Conservation (phyloP, 2,329 filamentous ascomycete species). For the Colletotrichum sp. region DNA sequence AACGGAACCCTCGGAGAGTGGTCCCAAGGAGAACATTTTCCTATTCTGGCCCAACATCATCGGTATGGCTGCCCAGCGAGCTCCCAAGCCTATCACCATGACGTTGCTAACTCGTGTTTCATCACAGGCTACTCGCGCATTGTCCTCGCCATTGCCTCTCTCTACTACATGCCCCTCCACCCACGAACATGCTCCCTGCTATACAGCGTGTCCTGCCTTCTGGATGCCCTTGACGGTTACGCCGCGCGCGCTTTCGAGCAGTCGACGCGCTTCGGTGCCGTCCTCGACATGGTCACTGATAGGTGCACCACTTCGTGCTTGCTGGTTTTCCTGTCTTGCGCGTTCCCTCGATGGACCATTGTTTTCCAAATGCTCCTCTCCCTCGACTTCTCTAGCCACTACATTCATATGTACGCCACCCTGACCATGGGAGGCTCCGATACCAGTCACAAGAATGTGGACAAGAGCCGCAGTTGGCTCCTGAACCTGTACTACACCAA, state of each 20-base stretch:
- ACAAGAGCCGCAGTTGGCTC: constrained; percentile 85
- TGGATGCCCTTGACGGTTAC: constrained; percentile 93
- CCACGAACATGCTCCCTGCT: constrained; percentile 92
- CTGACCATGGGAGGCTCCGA: constrained; percentile 83
- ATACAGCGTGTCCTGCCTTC: constrained; percentile 92
- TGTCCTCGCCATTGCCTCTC: constrained; percentile 83
- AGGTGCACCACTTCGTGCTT: constrained; percentile 95
- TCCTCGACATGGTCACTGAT: constrained; percentile 99
- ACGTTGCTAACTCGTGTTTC: neutral
- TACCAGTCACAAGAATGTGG: constrained; percentile 91
- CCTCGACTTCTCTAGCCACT: constrained; percentile 93
- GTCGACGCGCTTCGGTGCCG: constrained; percentile 93
- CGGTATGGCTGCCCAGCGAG: constrained; percentile 53
- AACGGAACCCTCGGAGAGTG: constrained; percentile 37
- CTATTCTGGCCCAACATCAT: constrained; percentile 84
- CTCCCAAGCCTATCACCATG: neutral
- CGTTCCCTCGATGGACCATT: constrained; percentile 93
- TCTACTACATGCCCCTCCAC: constrained; percentile 99
- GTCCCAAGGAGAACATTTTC: constrained; percentile 75
- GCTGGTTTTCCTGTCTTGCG: constrained; percentile 91
- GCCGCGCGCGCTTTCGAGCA: constrained; percentile 84
- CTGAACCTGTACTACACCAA: constrained; percentile 97
- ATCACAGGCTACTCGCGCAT: constrained; percentile 75
- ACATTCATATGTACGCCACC: constrained; percentile 99
- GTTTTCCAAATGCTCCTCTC: constrained; percentile 93